Conservation (phyloP, 2,329 filamentous ascomycete genomes). For the Aspergillus glaucus region DNA sequence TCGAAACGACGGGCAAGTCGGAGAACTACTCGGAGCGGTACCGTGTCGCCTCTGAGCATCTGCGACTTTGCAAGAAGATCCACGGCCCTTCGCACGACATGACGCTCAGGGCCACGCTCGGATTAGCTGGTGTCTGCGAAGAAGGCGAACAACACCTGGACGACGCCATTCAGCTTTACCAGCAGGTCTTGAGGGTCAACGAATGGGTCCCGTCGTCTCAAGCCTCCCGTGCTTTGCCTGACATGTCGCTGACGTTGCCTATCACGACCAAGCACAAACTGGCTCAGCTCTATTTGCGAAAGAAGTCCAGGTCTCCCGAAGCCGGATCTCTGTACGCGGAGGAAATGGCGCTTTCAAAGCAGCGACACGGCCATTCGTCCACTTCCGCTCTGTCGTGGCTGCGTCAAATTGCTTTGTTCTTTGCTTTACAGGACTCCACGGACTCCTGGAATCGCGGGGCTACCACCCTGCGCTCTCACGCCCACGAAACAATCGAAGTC, state of each 20-base stretch:
- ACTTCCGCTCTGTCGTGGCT: slow-evolving; percentile 41
- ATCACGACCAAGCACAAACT: slow-evolving; percentile 46
- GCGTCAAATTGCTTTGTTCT: slow-evolving; percentile 38
- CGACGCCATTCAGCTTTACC: slow-evolving; percentile 43
- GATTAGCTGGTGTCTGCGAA: slow-evolving; percentile 44
- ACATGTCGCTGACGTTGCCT: slow-evolving; percentile 33
- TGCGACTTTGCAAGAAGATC: slow-evolving; percentile 39
- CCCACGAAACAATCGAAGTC: slow-evolving; percentile 38
- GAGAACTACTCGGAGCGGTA: slow-evolving; percentile 41
- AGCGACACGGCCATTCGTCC: slow-evolving; percentile 43
- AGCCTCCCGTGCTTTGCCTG: slow-evolving; percentile 21
- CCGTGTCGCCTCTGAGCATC: slow-evolving; percentile 45
- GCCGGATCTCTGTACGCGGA: slow-evolving; percentile 39
- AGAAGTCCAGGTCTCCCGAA: slow-evolving; percentile 30
- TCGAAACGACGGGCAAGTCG: slow-evolving; percentile 38
- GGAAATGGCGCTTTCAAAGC: slow-evolving; percentile 38
- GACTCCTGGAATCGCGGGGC: slow-evolving; percentile 35
- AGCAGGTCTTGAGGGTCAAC: slow-evolving; percentile 39
- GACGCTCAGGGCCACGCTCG: slow-evolving; percentile 33
- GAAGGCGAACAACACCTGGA: slow-evolving; percentile 37
- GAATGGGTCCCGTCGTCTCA: slow-evolving; percentile 30
- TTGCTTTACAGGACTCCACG: slow-evolving; percentile 34
- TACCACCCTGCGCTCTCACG: slow-evolving; percentile 35
- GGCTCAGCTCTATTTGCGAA: slow-evolving; percentile 44
- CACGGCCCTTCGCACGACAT: slow-evolving; percentile 30